Conservation (phyloP, 2,329 filamentous ascomycete genomes). For the Hypoxylon sp. region DNA sequence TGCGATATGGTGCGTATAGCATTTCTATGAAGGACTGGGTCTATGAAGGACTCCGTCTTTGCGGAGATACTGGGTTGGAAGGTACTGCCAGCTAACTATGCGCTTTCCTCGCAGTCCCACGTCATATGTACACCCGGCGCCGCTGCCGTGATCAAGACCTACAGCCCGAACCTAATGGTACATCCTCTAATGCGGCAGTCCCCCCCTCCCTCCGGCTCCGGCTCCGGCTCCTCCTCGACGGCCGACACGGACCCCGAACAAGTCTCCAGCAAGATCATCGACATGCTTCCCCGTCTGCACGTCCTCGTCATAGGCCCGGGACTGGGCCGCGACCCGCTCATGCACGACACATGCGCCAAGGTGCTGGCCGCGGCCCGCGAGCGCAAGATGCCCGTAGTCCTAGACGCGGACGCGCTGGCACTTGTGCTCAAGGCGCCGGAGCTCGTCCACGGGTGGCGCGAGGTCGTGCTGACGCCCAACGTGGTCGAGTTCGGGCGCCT, state of each 20-base stretch:
- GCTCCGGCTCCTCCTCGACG: slow-evolving; percentile 60
- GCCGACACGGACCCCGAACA: slow-evolving; percentile 70
- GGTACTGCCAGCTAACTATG: slow-evolving; percentile 3
- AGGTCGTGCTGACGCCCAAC: slow-evolving; percentile 93
- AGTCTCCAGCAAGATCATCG: slow-evolving; percentile 78
- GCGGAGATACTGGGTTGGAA: background rate
- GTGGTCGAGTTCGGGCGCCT: slow-evolving; percentile 91
- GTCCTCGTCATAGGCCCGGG: slow-evolving; percentile 94
- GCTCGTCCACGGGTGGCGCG: slow-evolving; percentile 82
- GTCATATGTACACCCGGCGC: slow-evolving; percentile 95
- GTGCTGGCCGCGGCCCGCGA: slow-evolving; percentile 85
- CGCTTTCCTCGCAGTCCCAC: slow-evolving; percentile 73
- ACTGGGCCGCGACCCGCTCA: slow-evolving; percentile 88
- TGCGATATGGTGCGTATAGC: slow-evolving; percentile 81
- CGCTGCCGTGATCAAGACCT: slow-evolving; percentile 92
- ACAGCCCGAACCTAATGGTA: slow-evolving; percentile 98
- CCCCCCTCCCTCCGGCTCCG: slow-evolving; percentile 63
- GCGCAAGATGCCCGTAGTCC: slow-evolving; percentile 80
- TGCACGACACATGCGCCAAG: slow-evolving; percentile 86
- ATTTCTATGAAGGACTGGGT: background rate
- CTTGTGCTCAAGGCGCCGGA: slow-evolving; percentile 82
- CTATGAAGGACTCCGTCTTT: background rate
- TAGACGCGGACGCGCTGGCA: slow-evolving; percentile 91
- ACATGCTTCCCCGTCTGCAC: slow-evolving; percentile 88
- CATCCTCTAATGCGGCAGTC: slow-evolving; percentile 94